Percentiles rank a stretch among this genome's conserved stretches.
phyloP scores from a whole-genome alignment of 176 grass and related monocot species.

The Sorghum bicolor region Sorghum_bicolor_NCBIv3 NC_012878.2:55142001-55142500 shows the following conservation, averaged over 20 bases:
- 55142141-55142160: background rate
- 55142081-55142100: slow-evolving; percentile 38
- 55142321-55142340: too few species aligned
- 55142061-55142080: slow-evolving; percentile 13
- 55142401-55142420: background rate
- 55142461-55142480: background rate
- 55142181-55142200: background rate
- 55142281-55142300: background rate
- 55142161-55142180: background rate
- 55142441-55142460: background rate
- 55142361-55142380: background rate
- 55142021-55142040: background rate
- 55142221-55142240: background rate
- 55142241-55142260: background rate
- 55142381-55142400: background rate
- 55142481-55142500: background rate
- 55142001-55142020: background rate
- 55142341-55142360: background rate
- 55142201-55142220: background rate
- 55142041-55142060: slow-evolving; percentile 21
- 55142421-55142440: background rate
- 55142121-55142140: background rate
- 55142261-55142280: too few species aligned
- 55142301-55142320: background rate
- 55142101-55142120: background rate